Evolutionary conservation across 441 rosid species (phyloP), one percentile per base, ranked within the genome.

Genomic region (Cnidoscolus chayamansa): DNA sequence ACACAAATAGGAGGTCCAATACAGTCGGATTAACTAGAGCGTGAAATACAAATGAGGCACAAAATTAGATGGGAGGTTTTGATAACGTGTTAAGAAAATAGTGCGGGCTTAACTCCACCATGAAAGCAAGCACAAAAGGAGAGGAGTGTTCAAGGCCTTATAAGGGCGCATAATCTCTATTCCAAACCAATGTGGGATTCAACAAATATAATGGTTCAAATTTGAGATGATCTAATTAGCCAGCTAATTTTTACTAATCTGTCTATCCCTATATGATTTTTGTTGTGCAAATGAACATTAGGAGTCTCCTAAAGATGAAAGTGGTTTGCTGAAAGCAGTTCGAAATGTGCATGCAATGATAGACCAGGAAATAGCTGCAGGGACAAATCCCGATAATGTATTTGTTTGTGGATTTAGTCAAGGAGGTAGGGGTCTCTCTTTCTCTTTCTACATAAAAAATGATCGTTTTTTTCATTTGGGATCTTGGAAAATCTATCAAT

Each of bases 341-440:
- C 81, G 71, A 79, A 81, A 89, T 70, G 87, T 91, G 71, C 94
- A 93, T 65, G 80, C 87, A 30, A 83, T 87, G 86, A 88, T 93
- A 66, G 90, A 93, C 80, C 83, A 82, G 76, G 93, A 86, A 83
- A 85, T 91, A 72, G 83, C 84, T 60, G 84, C 87, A 60, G 94
- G 97, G 60, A 76, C 77, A 4, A 82, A 75, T 78, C 90, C 93
- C 48, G 83, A 79, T 15, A 91, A 91, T 65, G 84, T 89, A 65
- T 89, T 83, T 75, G 85, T 93, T 17, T 93, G 97, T 68, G 97
- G 98, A 70, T 86, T 93, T 80, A 91, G 98, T 85, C 97, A 93
- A 91, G 98, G 94, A 88, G 97, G 96, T 87, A 64, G 65, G 72
- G 76, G 74, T 74, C 65, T 68, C 10, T 67, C 13, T 70, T 0